These are phyloP conservation scores for Chlorella sp. DNA, from an alignment of 139 green algal species.

Conservation along the genomic window DNA sequence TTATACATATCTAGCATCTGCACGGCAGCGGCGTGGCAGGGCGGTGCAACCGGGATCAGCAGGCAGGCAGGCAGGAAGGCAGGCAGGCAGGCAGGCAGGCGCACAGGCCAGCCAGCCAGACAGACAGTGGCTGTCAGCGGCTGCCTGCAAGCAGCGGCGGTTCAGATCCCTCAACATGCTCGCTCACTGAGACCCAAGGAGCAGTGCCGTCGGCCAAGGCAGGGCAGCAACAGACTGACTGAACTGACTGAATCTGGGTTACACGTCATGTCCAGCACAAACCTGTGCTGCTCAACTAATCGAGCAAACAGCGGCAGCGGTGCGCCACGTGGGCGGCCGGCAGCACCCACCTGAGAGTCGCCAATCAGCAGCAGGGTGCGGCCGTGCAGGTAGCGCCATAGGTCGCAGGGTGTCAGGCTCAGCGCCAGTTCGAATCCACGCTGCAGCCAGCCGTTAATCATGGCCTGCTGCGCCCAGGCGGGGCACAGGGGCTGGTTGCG, in stretches of 20 bases:
- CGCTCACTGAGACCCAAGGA: background rate
- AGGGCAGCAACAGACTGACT: too few species aligned
- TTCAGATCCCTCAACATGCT: too few species aligned
- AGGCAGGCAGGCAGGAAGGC: background rate
- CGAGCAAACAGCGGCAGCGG: conserved; percentile 6
- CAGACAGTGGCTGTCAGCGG: too few species aligned
- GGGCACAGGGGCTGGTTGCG: background rate
- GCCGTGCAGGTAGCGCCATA: conserved; percentile 29
- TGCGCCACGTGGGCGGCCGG: background rate
- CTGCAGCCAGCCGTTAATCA: background rate
- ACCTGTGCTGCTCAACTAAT: too few species aligned
- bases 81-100: too few species aligned
- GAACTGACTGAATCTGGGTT: too few species aligned
- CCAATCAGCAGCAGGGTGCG: conserved; percentile 41
- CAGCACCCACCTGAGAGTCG: conserved; percentile 1
- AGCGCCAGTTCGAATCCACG: conserved; percentile 16
- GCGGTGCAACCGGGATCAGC: background rate
- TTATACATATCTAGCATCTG: conserved; percentile 29
- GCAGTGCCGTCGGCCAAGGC: too few species aligned
- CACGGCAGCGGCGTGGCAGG: too few species aligned
- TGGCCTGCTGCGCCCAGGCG: background rate
- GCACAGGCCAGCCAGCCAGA: background rate
- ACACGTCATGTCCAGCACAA: too few species aligned
- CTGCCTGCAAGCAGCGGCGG: too few species aligned
- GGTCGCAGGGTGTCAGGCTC: conserved; percentile 32